Conservation (phyloP, 1,284 basidiomycete genomes). For the Stereum hirsutum region DNA sequence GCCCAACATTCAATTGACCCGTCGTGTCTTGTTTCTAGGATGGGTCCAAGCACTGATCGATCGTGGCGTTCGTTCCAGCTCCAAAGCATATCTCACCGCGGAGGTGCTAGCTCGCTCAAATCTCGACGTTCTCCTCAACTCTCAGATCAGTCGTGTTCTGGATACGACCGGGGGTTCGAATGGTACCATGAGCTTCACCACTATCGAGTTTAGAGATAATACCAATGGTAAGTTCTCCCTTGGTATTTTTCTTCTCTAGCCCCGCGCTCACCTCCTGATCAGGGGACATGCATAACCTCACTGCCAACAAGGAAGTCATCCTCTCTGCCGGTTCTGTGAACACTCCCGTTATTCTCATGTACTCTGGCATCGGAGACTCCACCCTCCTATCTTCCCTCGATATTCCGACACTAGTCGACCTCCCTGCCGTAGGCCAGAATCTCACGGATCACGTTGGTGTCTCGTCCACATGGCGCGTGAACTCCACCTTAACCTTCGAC, state of each 20-base stretch:
- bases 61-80: slow-evolving; percentile 21
- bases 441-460: slow-evolving; percentile 28
- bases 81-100: slow-evolving; percentile 27
- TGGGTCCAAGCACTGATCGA: slow-evolving; percentile 25
- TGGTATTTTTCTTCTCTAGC: not conserved
- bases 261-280: not conserved
- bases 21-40: slow-evolving; percentile 15
- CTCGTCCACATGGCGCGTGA: slow-evolving; percentile 20
- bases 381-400: slow-evolving; percentile 17
- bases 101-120: slow-evolving; percentile 18
- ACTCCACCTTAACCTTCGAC: slow-evolving; percentile 20
- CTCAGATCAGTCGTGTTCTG: slow-evolving; percentile 16
- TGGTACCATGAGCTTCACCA: slow-evolving; percentile 5
- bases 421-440: slow-evolving; percentile 33
- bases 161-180: not conserved
- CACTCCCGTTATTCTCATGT: slow-evolving; percentile 6
- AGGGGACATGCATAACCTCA: slow-evolving; percentile 11
- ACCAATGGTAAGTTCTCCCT: slow-evolving; percentile 4
- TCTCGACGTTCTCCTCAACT: slow-evolving; percentile 23
- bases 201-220: slow-evolving; percentile 9
- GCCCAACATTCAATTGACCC: not conserved
- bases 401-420: slow-evolving; percentile 19
- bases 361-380: slow-evolving; percentile 28
- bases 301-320: slow-evolving; percentile 18
- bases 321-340: slow-evolving; percentile 16